Percentiles rank a stretch among this genome's conserved stretches.
Conservation (phyloP, 768 basidiomycete species). For the Boletus vermiculosoides region DNA sequence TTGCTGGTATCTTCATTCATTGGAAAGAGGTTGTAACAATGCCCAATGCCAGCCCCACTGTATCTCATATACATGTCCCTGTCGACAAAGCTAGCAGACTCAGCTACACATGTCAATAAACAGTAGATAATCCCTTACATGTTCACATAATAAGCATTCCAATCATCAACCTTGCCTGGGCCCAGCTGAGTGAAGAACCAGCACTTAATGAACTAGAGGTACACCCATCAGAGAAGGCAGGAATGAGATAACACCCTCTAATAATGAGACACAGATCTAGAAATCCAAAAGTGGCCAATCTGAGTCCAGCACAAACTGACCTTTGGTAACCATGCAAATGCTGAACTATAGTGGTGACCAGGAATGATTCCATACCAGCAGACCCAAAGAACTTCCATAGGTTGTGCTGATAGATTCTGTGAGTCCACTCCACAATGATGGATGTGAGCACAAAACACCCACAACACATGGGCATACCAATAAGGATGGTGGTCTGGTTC, state of each 20-base stretch:
- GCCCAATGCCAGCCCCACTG: conserved; percentile 30
- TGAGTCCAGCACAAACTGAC: conserved; percentile 23
- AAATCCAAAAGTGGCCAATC: conserved; percentile 35
- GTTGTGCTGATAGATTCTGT: not conserved
- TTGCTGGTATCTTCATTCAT: not conserved
- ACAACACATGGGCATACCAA: conserved; percentile 33
- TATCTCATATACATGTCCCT: conserved; percentile 33
- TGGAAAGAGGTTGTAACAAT: conserved; percentile 8
- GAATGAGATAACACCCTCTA: conserved; percentile 34
- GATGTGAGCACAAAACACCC: conserved; percentile 30
- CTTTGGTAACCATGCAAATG: conserved; percentile 14
- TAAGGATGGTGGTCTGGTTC: conserved; percentile 25
- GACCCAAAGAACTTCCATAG: conserved; percentile 36
- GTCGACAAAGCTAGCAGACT: conserved; percentile 6
- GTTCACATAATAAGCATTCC: conserved; percentile 26
- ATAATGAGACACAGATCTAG: conserved; percentile 35
- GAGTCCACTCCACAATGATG: conserved; percentile 3
- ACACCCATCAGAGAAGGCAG: conserved; percentile 27
- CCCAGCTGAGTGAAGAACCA: not conserved
- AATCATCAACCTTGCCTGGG: conserved; percentile 14
- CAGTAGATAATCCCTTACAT: conserved; percentile 14
- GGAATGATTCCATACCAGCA: conserved; percentile 30
- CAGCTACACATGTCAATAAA: not conserved
- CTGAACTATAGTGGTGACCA: not conserved
- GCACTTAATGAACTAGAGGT: conserved; percentile 1